phyloP scores from a whole-genome alignment of 2,329 filamentous ascomycete genomes.

The Epichloe scottii region DNA sequence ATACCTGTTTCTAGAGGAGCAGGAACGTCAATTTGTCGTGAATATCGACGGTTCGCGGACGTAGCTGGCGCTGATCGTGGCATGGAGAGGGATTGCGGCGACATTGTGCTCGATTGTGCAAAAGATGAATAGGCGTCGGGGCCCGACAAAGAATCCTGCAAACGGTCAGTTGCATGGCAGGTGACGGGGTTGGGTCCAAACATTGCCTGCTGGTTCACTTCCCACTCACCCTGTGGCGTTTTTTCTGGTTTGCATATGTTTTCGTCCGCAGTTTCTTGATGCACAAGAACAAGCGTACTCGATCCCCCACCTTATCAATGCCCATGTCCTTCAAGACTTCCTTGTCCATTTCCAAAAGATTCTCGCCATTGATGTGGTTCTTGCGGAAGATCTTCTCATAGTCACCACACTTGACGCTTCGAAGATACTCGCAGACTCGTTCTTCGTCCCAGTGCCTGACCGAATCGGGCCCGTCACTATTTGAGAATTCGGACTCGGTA shows the following conservation, averaged over 20 bases:
- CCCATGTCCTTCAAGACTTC: conserved; percentile 94
- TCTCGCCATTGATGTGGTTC: conserved; percentile 97
- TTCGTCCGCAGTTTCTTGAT: conserved; percentile 75
- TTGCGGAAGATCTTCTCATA: conserved; percentile 82
- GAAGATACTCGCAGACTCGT: conserved; percentile 80
- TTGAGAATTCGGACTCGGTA: conserved; percentile 87
- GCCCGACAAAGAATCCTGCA: conserved; percentile 68
- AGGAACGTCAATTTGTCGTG: conserved; percentile 42
- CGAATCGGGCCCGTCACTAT: conserved; percentile 62
- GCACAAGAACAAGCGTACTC: conserved; percentile 77
- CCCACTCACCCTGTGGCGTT: conserved; percentile 65
- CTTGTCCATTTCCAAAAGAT: conserved; percentile 93
- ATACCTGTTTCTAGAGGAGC: conserved; percentile 31
- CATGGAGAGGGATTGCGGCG: conserved; percentile 46
- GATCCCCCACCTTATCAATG: conserved; percentile 93
- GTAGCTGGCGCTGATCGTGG: conserved; percentile 32
- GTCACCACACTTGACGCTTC: conserved; percentile 82
- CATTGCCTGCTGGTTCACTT: neutral
- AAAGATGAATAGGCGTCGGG: conserved; percentile 50
- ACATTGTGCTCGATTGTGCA: conserved; percentile 18
- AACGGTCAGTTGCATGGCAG: conserved; percentile 1
- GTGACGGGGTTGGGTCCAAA: neutral
- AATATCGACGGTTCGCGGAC: conserved; percentile 47
- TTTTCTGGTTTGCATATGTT: conserved; percentile 64
- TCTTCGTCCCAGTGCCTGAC: conserved; percentile 86